These are phyloP conservation scores for Alternaria solani DNA, from an alignment of 2,329 filamentous ascomycete species.

Conservation along the genomic window DNA sequence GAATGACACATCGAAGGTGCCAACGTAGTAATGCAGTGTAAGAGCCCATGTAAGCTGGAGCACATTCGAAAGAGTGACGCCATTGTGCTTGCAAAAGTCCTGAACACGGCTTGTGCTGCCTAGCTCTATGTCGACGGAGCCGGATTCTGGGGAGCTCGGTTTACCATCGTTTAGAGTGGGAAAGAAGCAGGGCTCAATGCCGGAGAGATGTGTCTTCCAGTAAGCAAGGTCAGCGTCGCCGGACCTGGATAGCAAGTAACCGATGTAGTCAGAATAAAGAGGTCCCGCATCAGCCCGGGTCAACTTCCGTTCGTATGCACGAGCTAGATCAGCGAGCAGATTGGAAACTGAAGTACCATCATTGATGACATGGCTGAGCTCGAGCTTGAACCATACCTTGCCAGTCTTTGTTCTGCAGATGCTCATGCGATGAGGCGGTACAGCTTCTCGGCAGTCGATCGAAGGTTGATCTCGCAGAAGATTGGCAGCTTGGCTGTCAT, in stretches of 20 bases:
- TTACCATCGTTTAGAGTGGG: slow-evolving; percentile 50
- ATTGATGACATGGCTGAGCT: slow-evolving; percentile 61
- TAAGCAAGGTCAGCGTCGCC: slow-evolving; percentile 50
- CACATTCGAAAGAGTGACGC: slow-evolving; percentile 59
- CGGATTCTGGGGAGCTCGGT: slow-evolving; percentile 48
- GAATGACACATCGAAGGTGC: slow-evolving; percentile 59
- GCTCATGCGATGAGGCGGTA: slow-evolving; percentile 57
- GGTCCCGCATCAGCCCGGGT: slow-evolving; percentile 46
- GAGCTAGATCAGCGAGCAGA: slow-evolving; percentile 56
- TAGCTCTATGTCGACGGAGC: slow-evolving; percentile 50
- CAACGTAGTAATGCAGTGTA: slow-evolving; percentile 59
- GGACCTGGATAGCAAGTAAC: slow-evolving; percentile 39
- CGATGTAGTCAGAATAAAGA: slow-evolving; percentile 51
- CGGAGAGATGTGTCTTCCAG: slow-evolving; percentile 57
- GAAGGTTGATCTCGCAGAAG: slow-evolving; percentile 30
- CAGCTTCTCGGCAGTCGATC: slow-evolving; percentile 39
- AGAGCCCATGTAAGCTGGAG: slow-evolving; percentile 64
- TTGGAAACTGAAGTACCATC: slow-evolving; percentile 62
- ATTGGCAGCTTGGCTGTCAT: slow-evolving; percentile 27
- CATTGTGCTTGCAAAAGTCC: slow-evolving; percentile 52
- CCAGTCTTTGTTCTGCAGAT: slow-evolving; percentile 53
- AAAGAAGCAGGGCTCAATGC: slow-evolving; percentile 58
- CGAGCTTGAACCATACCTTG: slow-evolving; percentile 56
- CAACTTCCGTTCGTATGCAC: slow-evolving; percentile 57
- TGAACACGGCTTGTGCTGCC: slow-evolving; percentile 36